Evolutionary conservation across 1,284 basidiomycete genomes (phyloP), one percentile per base, ranked within the genome.

Genomic region (Puccinia brachypodii): DNA sequence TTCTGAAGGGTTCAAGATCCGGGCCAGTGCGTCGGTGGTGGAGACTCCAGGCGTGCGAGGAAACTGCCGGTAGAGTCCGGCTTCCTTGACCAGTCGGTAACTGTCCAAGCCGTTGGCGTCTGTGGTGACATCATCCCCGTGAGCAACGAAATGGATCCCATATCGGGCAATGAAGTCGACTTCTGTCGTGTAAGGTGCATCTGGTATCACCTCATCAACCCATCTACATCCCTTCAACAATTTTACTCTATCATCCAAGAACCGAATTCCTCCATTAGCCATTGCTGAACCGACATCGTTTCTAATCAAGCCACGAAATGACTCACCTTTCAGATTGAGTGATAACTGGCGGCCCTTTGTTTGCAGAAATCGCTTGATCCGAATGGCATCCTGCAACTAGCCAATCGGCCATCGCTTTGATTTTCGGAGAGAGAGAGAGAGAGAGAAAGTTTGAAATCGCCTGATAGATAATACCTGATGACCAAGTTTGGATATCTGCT

Each of bases 61-160:
- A 53, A 77, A 77, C 33, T 77, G 58, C 16, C 58, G 56, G 28
- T 77, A 77, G n/a, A 77, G 44, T 47, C 76, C 76, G 40, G 76
- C 76, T 68, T 64, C 76, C 33, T 77, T 77, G 28, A 77, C 76
- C 16, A 47, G 62, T 33, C 76, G 25, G 36, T 77, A 77, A 22
- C 58, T 77, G 47, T 77, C 76, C 44, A 77, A 33, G 60, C 76
- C 76, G 22, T 68, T 22, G 19, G 76, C 60, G 33, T 77, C 76
- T 0, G 76, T 66, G 0, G 76, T 77, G 31, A 77, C 64, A 22
- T 77, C 76, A 68, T 77, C 76, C 33, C 76, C 76, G 25, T 77
- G 76, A n/a, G 76, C 76, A n/a, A 77, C 76, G 31, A 68, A 77
- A 60, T 77, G 38, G 9, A 77, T 77, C 0, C 47, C 44, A 38